Base-by-base conservation (phyloP, 345 rosid species). In the Litchi chinensis region DNA sequence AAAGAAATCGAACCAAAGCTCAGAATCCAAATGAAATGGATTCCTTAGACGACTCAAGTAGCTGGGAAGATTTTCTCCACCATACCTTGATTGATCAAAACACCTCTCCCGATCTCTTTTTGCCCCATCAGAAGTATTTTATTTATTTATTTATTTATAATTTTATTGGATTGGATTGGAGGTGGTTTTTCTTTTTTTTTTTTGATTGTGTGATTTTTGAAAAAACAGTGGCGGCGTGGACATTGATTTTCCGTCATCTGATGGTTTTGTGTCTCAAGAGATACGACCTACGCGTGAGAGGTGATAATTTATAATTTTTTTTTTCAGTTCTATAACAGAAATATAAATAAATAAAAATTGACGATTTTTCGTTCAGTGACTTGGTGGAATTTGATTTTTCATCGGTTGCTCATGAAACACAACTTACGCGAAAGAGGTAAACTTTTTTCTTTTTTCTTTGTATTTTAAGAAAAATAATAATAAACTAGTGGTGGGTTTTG, bases 361-460 rank as follows among this genome's bases (percentile, higher is more conserved):
- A 21, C 16, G 22, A 60, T 22, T 60, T 60, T 60, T 19, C 19
- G 65, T 60, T n/a, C 65, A 60, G 65, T 60, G 65, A 60, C 50
- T 18, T 24, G 6, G 59, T 52, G 67, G 80, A 56, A n/a, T 60
- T 63, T 65, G 85, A 83, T 39, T 84, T 88, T 60, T 80, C 88
- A 69, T 82, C 85, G 41, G 69, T 71, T 82, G 87, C 79, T 68
- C 86, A 70, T 62, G 88, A 87, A 44, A 82, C 68, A 6, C 88
- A 87, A 56, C 81, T 74, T 59, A 18, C 86, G 2, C 77, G 88
- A 24, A 91, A 91, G 84, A 89, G 91, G 93, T 90, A 71, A 50
- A 4, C 4, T 7, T n/a, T 72, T 63, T 19, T 13, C 13, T n/a
- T 39, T 50, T 5, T 15, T 54, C n/a, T 11, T 46, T 46, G 3